These are phyloP conservation scores for Kwoniella heveanensis DNA, from an alignment of 768 basidiomycete species.

Conservation along the genomic window DNA sequence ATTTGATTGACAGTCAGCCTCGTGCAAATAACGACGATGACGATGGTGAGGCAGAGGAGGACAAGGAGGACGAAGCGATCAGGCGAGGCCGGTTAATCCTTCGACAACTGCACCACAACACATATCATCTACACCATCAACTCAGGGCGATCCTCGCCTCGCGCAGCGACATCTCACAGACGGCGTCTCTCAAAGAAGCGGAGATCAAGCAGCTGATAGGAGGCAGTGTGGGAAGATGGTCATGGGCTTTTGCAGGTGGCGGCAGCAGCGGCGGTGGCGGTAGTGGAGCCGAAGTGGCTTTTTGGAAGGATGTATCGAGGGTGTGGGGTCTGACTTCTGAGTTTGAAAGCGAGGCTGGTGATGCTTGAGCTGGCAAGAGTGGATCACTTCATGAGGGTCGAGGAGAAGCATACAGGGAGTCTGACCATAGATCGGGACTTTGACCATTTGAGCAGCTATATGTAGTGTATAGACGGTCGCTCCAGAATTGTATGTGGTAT, in stretches of 20 bases:
- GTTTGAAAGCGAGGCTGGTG: conserved; percentile 5
- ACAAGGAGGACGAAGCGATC: conserved; percentile 31
- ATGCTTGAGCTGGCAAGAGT: no score
- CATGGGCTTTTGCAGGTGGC: no score
- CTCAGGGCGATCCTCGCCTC: conserved; percentile 11
- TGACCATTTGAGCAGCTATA: no score
- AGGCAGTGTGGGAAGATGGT: conserved; percentile 13
- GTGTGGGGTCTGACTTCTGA: conserved; percentile 31
- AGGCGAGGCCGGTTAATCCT: conserved; percentile 36
- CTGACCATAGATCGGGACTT: no score
- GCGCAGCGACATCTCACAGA: background rate
- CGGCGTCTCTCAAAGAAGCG: conserved; percentile 17
- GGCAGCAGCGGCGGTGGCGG: conserved; percentile 18
- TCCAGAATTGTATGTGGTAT: no score
- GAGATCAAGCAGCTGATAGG: conserved; percentile 37
- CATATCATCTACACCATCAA: conserved; percentile 36
- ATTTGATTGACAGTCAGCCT: background rate
- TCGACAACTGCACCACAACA: conserved; percentile 39
- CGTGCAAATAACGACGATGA: background rate
- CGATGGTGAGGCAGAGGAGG: conserved; percentile 9
- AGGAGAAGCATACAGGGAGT: no score
- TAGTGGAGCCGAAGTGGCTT: conserved; percentile 15
- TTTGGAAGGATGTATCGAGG: conserved; percentile 34
- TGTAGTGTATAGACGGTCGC: no score
- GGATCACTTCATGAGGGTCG: no score